Evolutionary conservation across 176 grass and related monocot species (phyloP).

Genomic region (Tuctoria greenei): DNA sequence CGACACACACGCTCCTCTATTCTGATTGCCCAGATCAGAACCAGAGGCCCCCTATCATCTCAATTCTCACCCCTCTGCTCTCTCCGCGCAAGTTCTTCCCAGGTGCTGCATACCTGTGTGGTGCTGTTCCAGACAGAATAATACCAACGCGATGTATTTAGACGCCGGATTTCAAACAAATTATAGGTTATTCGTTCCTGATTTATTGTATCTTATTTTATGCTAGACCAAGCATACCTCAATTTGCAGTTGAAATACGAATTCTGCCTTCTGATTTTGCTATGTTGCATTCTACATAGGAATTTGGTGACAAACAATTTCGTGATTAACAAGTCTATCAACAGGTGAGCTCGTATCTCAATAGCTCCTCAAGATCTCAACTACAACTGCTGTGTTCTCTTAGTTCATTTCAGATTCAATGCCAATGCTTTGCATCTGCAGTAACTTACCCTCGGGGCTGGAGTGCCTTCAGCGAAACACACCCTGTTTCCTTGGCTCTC

Average conservation of each 20-base stretch:
- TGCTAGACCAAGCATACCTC: neutral
- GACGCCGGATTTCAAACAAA: too few relatives aligned
- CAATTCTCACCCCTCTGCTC: too few relatives aligned
- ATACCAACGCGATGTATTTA: too few relatives aligned
- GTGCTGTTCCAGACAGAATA: too few relatives aligned
- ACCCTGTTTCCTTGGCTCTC: slow-evolving; percentile 67
- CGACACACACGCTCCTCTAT: too few relatives aligned
- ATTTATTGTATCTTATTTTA: neutral
- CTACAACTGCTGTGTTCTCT: neutral
- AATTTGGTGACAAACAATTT: slow-evolving; percentile 91
- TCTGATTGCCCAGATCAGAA: too few relatives aligned
- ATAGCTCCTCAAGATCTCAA: neutral
- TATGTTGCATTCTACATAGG: slow-evolving; percentile 40
- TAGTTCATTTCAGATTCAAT: neutral
- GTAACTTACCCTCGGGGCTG: slow-evolving; percentile 52
- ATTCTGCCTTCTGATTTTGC: neutral
- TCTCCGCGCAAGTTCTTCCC: too few relatives aligned
- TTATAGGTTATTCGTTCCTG: neutral
- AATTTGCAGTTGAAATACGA: neutral
- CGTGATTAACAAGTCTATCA: slow-evolving; percentile 42
- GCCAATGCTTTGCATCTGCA: slow-evolving; percentile 8
- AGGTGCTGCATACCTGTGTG: too few relatives aligned
- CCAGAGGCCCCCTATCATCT: too few relatives aligned
- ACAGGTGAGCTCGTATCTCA: slow-evolving; percentile 44
- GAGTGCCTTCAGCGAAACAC: slow-evolving; percentile 67